Percentiles rank a stretch among this genome's conserved stretches.
These are phyloP conservation scores for Lentinula novae-zelandiae DNA, from an alignment of 1,284 basidiomycete species.

Conservation along the genomic window DNA sequence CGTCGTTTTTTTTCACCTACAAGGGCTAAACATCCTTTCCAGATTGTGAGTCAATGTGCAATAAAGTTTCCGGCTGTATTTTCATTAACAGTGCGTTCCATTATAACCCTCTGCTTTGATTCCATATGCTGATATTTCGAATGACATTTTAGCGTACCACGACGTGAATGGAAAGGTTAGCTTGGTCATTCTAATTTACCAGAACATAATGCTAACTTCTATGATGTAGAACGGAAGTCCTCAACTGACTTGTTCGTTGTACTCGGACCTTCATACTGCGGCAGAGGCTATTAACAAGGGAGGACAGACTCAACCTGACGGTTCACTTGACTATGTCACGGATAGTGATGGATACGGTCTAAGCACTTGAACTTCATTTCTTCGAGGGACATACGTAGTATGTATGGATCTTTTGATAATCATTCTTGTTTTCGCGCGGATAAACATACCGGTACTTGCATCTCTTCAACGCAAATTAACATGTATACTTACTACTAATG, in stretches of 20 bases:
- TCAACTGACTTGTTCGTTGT: conserved; percentile 39
- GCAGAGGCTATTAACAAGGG: conserved; percentile 34
- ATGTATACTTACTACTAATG: no score
- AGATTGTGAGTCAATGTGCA: conserved; percentile 33
- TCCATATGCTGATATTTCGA: neutral
- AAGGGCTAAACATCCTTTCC: neutral
- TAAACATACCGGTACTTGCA: no score
- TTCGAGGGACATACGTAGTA: no score
- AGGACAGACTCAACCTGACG: conserved; percentile 39
- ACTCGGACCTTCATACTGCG: conserved; percentile 30
- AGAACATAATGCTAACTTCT: neutral
- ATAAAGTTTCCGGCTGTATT: conserved; percentile 25
- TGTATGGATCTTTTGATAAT: no score
- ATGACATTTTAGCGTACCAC: conserved; percentile 23
- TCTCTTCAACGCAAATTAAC: no score
- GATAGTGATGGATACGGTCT: conserved; percentile 40
- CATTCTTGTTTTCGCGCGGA: no score
- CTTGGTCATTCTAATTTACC: neutral
- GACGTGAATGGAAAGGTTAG: conserved; percentile 30
- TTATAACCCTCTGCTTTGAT: neutral
- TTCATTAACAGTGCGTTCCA: conserved; percentile 28
- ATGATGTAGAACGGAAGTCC: conserved; percentile 31
- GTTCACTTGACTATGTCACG: conserved; percentile 34
- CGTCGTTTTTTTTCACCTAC: neutral
- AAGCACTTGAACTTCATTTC: neutral